These are phyloP conservation scores for Helotiales sp. DNA, from an alignment of 2,329 filamentous ascomycete species.

Conservation along the genomic window DNA sequence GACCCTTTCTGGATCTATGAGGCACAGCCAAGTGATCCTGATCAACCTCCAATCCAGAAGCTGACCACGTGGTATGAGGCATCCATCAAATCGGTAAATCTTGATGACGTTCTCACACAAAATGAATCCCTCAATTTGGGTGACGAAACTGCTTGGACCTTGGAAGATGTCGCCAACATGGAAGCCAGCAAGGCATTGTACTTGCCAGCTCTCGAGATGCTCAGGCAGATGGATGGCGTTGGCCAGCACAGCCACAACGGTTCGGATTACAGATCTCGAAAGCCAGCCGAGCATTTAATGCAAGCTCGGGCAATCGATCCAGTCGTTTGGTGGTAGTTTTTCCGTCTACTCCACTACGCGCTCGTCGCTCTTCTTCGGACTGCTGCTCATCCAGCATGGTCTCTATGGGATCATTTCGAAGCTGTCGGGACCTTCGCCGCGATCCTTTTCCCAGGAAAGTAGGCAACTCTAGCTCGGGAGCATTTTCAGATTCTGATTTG, in stretches of 20 bases:
- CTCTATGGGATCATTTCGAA: no score
- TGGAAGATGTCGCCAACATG: conserved; percentile 14
- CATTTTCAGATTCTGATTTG: no score
- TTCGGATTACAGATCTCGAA: neutral
- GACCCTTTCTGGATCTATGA: conserved; percentile 2
- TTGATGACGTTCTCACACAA: conserved; percentile 23
- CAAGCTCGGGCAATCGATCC: neutral
- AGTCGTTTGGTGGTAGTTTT: conserved; percentile 5
- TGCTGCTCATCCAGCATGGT: neutral
- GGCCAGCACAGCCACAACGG: conserved; percentile 20
- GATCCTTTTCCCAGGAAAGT: no score
- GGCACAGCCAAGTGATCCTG: neutral
- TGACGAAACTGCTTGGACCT: conserved; percentile 30
- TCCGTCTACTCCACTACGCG: neutral
- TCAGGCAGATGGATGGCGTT: conserved; percentile 35
- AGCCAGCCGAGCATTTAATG: neutral
- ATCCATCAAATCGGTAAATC: conserved; percentile 19
- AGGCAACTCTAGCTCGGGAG: no score
- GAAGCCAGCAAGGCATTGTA: conserved; percentile 23
- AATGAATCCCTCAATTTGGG: conserved; percentile 33
- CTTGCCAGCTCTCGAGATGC: conserved; percentile 31
- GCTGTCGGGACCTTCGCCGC: no score
- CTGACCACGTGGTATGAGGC: conserved; percentile 31
- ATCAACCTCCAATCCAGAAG: neutral
- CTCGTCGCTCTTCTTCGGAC: neutral